Base-by-base conservation (phyloP, 129 eudicot species). In the Tanacetum coccineum region DNA sequence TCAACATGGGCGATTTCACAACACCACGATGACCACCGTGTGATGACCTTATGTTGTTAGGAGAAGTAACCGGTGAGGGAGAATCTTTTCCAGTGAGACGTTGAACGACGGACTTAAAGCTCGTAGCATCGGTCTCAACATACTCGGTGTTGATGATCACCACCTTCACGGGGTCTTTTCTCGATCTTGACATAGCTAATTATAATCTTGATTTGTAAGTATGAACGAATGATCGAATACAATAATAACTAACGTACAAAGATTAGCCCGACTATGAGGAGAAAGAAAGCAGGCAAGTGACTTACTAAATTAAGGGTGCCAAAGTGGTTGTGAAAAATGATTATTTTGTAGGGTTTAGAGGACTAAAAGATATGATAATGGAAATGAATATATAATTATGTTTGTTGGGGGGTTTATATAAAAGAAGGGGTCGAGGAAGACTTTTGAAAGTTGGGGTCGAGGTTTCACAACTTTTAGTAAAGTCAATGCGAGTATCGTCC, bases 41-140 rank as follows among this genome's bases (percentile, higher is more conserved):
- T 48, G 64, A 9, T 9, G 17, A 36, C 14, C 2, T 17, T 14
- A n/a, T 30, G 15, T 60, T n/a, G 18, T 51, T 67, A 20, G 70
- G 47, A 17, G 75, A 50, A 6, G 51, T 4, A n/a, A 42, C 45
- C 30, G 82, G 75, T 22, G 91, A 67, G 54, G 85, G 76, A 18
- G 91, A 70, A 55, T 87, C 92, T 51, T 90, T 90, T 3, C 97
- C 97, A 14, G 97, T 90, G 66, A 90, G 91, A 12, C 74, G 83
- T 75, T 90, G 97, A 32, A 90, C 97, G 2, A 90, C 87, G 0
- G 97, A 90, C 59, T 90, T 90, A 71, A 90, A 90, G 73, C 86
- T 90, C 79, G 28, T 36, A 15, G 97, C 87, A 50, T 90, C 97
- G 1, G 92, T 87, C 59, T 90, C 89, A 3, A 90, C 70, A 59